These are phyloP conservation scores for Linanthus parryae DNA, from an alignment of 148 eudicot genomes.

Conservation along the genomic window DNA sequence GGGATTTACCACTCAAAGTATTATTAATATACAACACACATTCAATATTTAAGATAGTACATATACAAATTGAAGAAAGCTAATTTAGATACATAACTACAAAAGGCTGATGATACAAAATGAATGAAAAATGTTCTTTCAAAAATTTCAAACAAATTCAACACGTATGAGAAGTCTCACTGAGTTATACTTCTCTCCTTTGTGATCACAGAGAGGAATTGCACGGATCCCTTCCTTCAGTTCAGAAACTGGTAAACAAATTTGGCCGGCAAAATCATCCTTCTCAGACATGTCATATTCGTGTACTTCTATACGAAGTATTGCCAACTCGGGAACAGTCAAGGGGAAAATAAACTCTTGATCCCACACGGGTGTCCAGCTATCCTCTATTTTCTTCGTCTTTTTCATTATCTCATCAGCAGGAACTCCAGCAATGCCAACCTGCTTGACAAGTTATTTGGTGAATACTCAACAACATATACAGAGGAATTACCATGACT, in stretches of 20 bases:
- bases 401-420: constrained; percentile 60
- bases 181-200: constrained; percentile 43
- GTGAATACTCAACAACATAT: too few relatives aligned
- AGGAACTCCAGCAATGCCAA: constrained; percentile 76
- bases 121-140: not conserved
- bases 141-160: constrained; percentile 30
- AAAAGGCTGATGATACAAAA: too few relatives aligned
- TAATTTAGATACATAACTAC: too few relatives aligned
- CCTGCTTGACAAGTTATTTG: constrained; percentile 21
- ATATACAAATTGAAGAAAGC: too few relatives aligned
- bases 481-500: too few relatives aligned
- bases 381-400: constrained; percentile 54
- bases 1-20: too few relatives aligned
- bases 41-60: too few relatives aligned
- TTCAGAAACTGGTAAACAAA: constrained; percentile 66
- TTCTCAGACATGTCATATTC: constrained; percentile 66
- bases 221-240: constrained; percentile 64
- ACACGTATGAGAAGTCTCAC: constrained; percentile 74
- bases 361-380: constrained; percentile 74
- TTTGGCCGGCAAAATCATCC: constrained; percentile 84
- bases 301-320: constrained; percentile 68
- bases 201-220: constrained; percentile 44
- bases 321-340: constrained; percentile 70
- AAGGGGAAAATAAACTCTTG: constrained; percentile 63
- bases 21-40: too few relatives aligned